Evolutionary conservation across 306 rosid species (phyloP), one percentile per base, ranked within the genome.

Genomic region (Medicago lupulina): DNA sequence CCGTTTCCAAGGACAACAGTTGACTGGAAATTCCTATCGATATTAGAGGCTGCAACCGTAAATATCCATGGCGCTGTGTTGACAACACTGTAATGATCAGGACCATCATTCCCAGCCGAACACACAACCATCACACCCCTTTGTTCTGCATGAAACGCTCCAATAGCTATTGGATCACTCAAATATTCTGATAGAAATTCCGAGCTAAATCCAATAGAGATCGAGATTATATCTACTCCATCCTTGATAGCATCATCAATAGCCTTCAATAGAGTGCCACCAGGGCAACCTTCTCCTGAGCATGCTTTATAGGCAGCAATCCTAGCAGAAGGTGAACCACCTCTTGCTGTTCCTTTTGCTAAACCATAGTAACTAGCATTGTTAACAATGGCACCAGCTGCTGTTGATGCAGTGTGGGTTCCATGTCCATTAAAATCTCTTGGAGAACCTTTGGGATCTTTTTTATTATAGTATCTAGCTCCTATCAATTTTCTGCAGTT

Each of bases 31-130:
- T 75, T 87, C 79, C 98, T 88, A 69, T 93, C 97, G 75, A 91
- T 89, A 72, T 77, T 91, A 67, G 97, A 93, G 81, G 98, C 98
- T 55, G 92, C 98, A 71, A 89, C 91, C 0, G 94, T 93, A 64
- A 93, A 82, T 70, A 91, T 79, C 98, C 98, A 91, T 7, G 96
- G 98, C 8, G 98, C 97, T 21, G 94, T n/a, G 41, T 93, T 93
- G 8, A 82, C 93, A 76, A 89, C 79, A 6, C 96, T 89, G 81
- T 55, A 81, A 79, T 91, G 83, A 83, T 87, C 87, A 21, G 98
- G 97, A 23, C 97, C 97, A 66, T 89, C 93, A 64, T 93, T 93
- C 44, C 97, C 97, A 8, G 86, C 96, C 36, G 98, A 34, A 34
- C 38, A 34, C 38, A 34, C 38, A 34, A 34, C 38, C 38, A 34